A percentile compares a stretch with the other conserved stretches of the same genome.
Evolutionary conservation across 305 asterid species (phyloP).

Genomic region (Vinca major): DNA sequence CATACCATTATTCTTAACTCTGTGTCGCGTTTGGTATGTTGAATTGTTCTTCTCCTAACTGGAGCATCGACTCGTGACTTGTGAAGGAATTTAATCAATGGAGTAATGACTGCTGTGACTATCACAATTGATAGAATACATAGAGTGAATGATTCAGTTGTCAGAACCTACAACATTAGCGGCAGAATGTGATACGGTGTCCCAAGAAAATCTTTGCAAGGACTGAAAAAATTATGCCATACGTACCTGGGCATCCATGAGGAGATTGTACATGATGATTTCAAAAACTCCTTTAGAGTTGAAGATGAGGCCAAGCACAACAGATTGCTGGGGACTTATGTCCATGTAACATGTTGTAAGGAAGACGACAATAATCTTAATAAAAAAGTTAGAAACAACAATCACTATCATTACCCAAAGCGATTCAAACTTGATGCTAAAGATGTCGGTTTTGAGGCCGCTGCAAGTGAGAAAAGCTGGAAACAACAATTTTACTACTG

Average conservation of each 20-base stretch:
- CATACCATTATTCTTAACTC: constrained; percentile 58
- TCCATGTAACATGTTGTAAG: constrained; percentile 28
- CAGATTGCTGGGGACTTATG: constrained; percentile 31
- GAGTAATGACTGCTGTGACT: constrained; percentile 49
- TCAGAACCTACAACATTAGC: constrained; percentile 50
- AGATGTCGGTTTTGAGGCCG: constrained; percentile 60
- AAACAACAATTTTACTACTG: constrained; percentile 48
- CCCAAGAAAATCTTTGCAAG: no score
- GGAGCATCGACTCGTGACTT: constrained; percentile 30
- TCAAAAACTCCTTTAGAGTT: constrained; percentile 55
- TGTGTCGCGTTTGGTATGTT: constrained; percentile 33
- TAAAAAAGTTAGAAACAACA: constrained; percentile 18
- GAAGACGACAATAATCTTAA: constrained; percentile 36
- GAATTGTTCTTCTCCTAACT: constrained; percentile 43
- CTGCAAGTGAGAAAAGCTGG: constrained; percentile 62
- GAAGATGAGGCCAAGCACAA: constrained; percentile 53
- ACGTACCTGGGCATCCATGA: constrained; percentile 53
- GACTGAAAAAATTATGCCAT: no score
- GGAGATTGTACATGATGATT: constrained; percentile 50
- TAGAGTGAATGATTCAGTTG: constrained; percentile 46
- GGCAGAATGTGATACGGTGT: no score
- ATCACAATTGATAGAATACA: constrained; percentile 41
- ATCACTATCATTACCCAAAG: constrained; percentile 30
- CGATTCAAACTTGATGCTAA: constrained; percentile 27
- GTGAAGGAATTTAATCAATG: constrained; percentile 42